A percentile compares a stretch with the other conserved stretches of the same genome.
Evolutionary conservation across 352 stramenopile genomes (phyloP).

Genomic region (Phytophthora fragariae): DNA sequence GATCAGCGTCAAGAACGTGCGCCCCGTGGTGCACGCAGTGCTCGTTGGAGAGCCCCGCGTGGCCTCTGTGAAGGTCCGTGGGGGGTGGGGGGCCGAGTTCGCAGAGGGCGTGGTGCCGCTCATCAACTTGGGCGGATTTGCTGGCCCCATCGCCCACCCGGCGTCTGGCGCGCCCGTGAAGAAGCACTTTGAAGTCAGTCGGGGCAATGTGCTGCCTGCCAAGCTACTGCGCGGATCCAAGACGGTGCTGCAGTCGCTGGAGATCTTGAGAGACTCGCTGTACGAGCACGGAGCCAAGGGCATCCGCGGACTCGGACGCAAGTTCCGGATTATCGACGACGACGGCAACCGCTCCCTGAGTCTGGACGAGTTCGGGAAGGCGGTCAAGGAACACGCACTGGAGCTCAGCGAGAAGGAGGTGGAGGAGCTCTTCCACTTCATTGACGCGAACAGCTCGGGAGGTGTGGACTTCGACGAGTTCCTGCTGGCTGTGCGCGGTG

Average conservation of each 20-base stretch:
- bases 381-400: constrained; percentile 71
- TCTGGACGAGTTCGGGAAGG: constrained; percentile 81
- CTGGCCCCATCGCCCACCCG: constrained; percentile 47
- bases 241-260: constrained; percentile 65
- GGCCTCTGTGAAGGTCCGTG: constrained; percentile 77
- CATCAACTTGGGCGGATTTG: constrained; percentile 76
- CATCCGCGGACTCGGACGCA: constrained; percentile 78
- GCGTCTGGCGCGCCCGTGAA: constrained; percentile 54
- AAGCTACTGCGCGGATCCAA: constrained; percentile 66
- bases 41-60: constrained; percentile 82
- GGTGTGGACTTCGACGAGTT: constrained; percentile 90
- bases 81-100: constrained; percentile 75
- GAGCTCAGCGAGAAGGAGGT: constrained; percentile 63
- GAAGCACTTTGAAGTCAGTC: constrained; percentile 69
- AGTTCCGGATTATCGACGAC: constrained; percentile 92
- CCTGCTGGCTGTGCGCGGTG: constrained; percentile 72
- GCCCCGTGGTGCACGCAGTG: constrained; percentile 80
- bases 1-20: constrained; percentile 84
- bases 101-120: constrained; percentile 64
- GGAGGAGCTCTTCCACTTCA: constrained; percentile 83
- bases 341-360: constrained; percentile 84
- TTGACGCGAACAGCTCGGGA: constrained; percentile 84
- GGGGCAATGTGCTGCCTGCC: constrained; percentile 74
- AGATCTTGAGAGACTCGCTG: constrained; percentile 70
- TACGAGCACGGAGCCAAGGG: constrained; percentile 83